These are phyloP conservation scores for Amaranthus palmeri DNA, from an alignment of 148 eudicot species.

Conservation along the genomic window DNA sequence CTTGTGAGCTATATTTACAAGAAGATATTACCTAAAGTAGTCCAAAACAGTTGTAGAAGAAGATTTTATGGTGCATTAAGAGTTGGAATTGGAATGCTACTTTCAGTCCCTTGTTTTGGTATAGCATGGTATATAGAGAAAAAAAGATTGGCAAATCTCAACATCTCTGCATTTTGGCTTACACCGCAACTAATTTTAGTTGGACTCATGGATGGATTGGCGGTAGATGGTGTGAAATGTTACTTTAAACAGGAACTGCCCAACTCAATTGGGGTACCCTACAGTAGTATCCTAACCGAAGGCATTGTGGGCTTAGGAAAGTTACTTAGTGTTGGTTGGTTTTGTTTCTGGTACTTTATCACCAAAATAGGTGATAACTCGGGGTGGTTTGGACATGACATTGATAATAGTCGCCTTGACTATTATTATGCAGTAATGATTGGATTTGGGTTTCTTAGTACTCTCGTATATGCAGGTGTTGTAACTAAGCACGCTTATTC, in stretches of 20 bases:
- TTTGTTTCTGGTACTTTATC: not conserved
- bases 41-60: too few relatives aligned
- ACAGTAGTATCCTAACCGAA: not conserved
- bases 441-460: not conserved
- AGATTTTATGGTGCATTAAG: slow-evolving; percentile 5
- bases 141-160: not conserved
- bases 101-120: slow-evolving; percentile 5
- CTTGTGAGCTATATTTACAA: too few relatives aligned
- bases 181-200: not conserved
- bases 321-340: not conserved
- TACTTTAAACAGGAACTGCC: slow-evolving; percentile 1
- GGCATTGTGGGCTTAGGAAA: not conserved
- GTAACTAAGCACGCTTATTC: too few relatives aligned
- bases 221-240: not conserved
- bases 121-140: not conserved
- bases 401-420: not conserved
- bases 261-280: not conserved
- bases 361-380: not conserved
- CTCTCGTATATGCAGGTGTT: too few relatives aligned
- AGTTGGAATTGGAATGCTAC: not conserved
- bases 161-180: not conserved
- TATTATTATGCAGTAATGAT: not conserved
- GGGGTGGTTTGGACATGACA: not conserved
- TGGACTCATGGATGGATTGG: slow-evolving; percentile 7
- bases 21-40: too few relatives aligned